Evolutionary conservation across 208 protist genomes (phyloP), one percentile per base, ranked within the genome.

Genomic region (Trypanosoma grayi): DNA sequence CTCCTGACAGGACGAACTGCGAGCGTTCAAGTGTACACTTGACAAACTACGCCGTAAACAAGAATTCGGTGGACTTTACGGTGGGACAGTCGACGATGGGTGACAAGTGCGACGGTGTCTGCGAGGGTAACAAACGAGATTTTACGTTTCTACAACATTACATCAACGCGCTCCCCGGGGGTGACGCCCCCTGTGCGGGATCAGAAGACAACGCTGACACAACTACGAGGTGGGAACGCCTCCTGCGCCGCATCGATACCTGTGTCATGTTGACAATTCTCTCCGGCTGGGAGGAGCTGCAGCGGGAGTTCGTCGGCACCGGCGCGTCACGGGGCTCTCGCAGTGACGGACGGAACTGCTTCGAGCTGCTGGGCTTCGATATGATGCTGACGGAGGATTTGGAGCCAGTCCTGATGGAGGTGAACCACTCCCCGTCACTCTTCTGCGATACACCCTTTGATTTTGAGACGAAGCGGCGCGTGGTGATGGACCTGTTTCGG

Each of bases 21-120:
- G 10, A 40, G 39, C 22, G 71, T 6, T 43, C 53, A 11, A 69
- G 60, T 60, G 60, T 85, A 40, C 91, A 97, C 56, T 60, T 97
- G 20, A 92, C 87, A n/a, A 97, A 97, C 77, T 94, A 94, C 60
- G 77, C 91, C 0, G 81, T 95, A 7, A 97, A 97, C 70, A 94
- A 88, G 55, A 45, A 13, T 7, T 54, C 65, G 13, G 63, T 64
- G n/a, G 61, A 56, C 10, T 75, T 79, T 68, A 52, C 55, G n/a
- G 18, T 67, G 27, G 46, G 47, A 2, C 4, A 36, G 5, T 9
- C 24, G 10, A 40, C 6, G 13, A 39, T 13, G 28, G 54, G 45
- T 36, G 50, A 59, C 30, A 40, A 36, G 33, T 11, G 25, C 27
- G 54, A 39, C 18, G 59, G 52, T 39, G 53, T 52, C 4, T 51